Evolutionary conservation across 192 early-diverging fungal genomes (phyloP).

Genomic region (Coemansia sp.): DNA sequence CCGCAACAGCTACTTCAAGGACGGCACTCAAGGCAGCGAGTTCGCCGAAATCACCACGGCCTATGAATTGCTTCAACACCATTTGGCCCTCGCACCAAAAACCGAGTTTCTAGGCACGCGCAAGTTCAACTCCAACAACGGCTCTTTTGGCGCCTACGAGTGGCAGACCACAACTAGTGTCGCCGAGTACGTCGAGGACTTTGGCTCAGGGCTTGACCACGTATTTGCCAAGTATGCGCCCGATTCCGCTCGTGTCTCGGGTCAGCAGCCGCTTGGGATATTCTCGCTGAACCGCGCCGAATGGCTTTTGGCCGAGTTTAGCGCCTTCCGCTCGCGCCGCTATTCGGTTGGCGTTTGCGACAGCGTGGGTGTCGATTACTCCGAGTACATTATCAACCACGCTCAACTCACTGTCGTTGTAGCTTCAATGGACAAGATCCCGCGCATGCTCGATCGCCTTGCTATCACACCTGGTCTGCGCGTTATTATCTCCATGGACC

Average conservation of each 20-base stretch:
- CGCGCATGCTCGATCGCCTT: constrained; percentile 59
- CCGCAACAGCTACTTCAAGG: constrained; percentile 6
- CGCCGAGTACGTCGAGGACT: constrained; percentile 62
- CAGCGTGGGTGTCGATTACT: constrained; percentile 65
- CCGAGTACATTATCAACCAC: constrained; percentile 77
- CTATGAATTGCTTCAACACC: constrained; percentile 25
- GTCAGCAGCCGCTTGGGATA: constrained; percentile 59
- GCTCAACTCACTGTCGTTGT: constrained; percentile 66
- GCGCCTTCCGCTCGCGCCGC: constrained; percentile 57
- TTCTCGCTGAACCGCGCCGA: constrained; percentile 69
- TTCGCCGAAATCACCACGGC: constrained; percentile 24
- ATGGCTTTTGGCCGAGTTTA: constrained; percentile 67
- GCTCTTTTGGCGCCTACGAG: constrained; percentile 19
- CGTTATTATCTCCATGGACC: constrained; percentile 73
- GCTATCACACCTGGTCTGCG: constrained; percentile 61
- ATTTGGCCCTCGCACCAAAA: constrained; percentile 45
- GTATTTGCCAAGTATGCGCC: constrained; percentile 54
- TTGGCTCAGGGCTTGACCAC: constrained; percentile 62
- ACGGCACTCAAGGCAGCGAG: constrained; percentile 21
- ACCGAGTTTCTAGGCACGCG: constrained; percentile 27
- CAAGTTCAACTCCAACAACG: neutral
- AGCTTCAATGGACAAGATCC: constrained; percentile 67
- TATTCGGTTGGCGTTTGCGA: constrained; percentile 77
- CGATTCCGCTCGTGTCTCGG: neutral
- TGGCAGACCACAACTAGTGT: constrained; percentile 62